A percentile compares a stretch with the other conserved stretches of the same genome.
Conservation (phyloP, 257 asterid species). For the Leonotis leonurus region DNA sequence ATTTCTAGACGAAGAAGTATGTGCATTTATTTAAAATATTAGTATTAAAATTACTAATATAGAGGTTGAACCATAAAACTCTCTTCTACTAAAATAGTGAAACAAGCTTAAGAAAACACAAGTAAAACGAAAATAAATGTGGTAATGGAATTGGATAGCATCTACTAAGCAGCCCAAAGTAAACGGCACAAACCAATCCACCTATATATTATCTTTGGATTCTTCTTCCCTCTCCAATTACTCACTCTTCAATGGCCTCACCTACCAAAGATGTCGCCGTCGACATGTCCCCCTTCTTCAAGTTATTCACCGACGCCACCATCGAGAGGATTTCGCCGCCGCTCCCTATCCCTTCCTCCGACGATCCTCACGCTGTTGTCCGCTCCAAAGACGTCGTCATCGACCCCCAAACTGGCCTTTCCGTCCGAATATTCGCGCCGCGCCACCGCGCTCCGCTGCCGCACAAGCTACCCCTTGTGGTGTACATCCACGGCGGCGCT, state of each 20-base stretch:
- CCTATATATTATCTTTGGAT: neutral
- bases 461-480: conserved; percentile 37
- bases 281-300: conserved; percentile 38
- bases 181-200: no score
- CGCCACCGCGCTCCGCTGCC: conserved; percentile 5
- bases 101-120: no score
- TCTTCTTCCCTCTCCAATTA: neutral
- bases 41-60: no score
- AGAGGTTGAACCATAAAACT: no score
- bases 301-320: conserved; percentile 30
- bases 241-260: conserved; percentile 20
- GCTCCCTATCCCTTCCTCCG: conserved; percentile 23
- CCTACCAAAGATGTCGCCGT: conserved; percentile 25
- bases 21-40: no score
- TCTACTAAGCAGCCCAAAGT: no score
- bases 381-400: conserved; percentile 43
- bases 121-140: no score
- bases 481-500: conserved; percentile 64
- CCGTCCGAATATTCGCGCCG: conserved; percentile 49
- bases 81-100: no score
- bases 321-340: conserved; percentile 21
- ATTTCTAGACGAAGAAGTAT: no score
- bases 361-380: conserved; percentile 34
- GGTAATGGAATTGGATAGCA: no score
- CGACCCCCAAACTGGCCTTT: conserved; percentile 33